Percentiles rank a stretch among this genome's conserved stretches.
phyloP scores from a whole-genome alignment of 163 green algal species.

The Chloromonas sp. region DNA sequence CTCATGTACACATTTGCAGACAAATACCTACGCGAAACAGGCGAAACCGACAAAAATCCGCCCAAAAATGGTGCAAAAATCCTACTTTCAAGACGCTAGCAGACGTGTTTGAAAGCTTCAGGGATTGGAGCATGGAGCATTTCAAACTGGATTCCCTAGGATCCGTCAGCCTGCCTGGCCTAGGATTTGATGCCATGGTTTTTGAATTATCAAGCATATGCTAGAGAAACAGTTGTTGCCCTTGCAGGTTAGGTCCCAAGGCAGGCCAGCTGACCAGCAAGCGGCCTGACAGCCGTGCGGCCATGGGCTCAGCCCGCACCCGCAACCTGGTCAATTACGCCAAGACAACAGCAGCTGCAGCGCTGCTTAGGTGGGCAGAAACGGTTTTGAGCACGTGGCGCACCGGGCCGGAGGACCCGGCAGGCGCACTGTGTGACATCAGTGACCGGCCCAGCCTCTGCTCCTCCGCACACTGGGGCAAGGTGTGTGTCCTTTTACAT shows the following conservation, averaged over 20 bases:
- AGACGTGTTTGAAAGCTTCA: too few species aligned
- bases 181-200: too few species aligned
- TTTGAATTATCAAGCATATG: too few species aligned
- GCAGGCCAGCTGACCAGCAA: neutral
- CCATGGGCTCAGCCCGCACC: neutral
- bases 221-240: too few species aligned
- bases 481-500: conserved; percentile 18
- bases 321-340: conserved; percentile 5
- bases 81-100: too few species aligned
- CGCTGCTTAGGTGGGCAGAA: neutral
- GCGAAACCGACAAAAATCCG: too few species aligned
- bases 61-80: too few species aligned
- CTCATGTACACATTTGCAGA: too few species aligned
- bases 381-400: conserved; percentile 1
- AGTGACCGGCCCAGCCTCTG: conserved; percentile 53
- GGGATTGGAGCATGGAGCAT: too few species aligned
- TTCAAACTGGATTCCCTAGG: too few species aligned
- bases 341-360: neutral
- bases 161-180: too few species aligned
- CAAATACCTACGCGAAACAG: too few species aligned
- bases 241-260: neutral
- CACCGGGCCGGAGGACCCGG: conserved; percentile 11
- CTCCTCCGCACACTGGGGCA: conserved; percentile 39
- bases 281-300: neutral
- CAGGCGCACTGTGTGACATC: conserved; percentile 28